These are phyloP conservation scores for Pythium phragmiticola DNA, from an alignment of 352 stramenopile species.

Conservation along the genomic window DNA sequence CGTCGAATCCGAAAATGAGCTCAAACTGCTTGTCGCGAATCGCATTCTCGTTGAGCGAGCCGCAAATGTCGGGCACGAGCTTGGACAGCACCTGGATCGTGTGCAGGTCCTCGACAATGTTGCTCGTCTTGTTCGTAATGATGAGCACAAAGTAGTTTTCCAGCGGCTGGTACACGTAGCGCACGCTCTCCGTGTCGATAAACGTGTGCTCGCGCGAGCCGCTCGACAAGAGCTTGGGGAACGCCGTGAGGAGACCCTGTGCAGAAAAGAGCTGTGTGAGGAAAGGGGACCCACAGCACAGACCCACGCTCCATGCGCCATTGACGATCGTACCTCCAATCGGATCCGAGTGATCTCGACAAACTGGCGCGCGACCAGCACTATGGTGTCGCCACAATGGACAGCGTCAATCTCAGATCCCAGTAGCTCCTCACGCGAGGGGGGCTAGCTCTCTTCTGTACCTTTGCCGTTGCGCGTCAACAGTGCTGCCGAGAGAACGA, in stretches of 20 bases:
- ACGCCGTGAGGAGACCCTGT: conserved; percentile 96
- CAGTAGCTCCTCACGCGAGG: background rate
- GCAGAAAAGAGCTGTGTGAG: background rate
- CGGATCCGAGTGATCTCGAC: conserved; percentile 99
- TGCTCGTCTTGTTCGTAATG: conserved; percentile 99
- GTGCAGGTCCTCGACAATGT: conserved; percentile 99
- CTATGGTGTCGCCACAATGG: conserved; percentile 28
- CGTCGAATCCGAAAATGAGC: conserved; percentile 99
- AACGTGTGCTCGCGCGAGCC: conserved; percentile 97
- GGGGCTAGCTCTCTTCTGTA: conserved; percentile 29
- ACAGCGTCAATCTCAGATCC: background rate
- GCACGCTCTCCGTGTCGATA: conserved; percentile 98
- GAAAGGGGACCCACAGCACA: background rate
- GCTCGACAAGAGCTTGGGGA: conserved; percentile 97
- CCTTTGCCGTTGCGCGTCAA: conserved; percentile 94
- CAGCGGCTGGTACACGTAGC: conserved; percentile 99
- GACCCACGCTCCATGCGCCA: no score
- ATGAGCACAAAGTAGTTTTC: conserved; percentile 98
- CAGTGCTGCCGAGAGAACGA: conserved; percentile 95
- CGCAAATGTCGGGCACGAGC: conserved; percentile 95
- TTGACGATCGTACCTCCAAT: conserved; percentile 80
- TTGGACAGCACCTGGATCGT: conserved; percentile 98
- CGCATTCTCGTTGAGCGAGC: conserved; percentile 90
- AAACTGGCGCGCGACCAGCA: conserved; percentile 97
- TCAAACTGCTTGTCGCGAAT: conserved; percentile 98